Percentiles rank a stretch among this genome's conserved stretches.
phyloP scores from a whole-genome alignment of 805 yeast genomes.

The Candida multigemmis region DNA sequence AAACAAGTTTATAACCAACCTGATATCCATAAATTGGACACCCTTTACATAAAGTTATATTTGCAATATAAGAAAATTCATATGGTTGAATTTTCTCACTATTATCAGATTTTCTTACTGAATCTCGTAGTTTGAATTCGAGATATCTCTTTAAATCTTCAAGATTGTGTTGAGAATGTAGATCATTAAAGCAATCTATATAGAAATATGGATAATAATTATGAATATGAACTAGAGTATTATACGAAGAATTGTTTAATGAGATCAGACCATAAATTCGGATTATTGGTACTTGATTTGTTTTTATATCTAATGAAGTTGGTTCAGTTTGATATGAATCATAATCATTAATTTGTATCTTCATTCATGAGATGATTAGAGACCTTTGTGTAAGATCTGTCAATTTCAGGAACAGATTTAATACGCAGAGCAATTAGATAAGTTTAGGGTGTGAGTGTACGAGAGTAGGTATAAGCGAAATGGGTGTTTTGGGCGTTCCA shows the following conservation, averaged over 20 bases:
- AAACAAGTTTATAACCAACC: slow-evolving; percentile 51
- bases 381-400: too few species aligned
- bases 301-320: slow-evolving; percentile 40
- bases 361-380: slow-evolving; percentile 1
- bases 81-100: slow-evolving; percentile 6
- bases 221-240: slow-evolving; percentile 60
- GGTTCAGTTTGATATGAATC: slow-evolving; percentile 63
- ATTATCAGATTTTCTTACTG: not conserved
- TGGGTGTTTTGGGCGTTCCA: too few species aligned
- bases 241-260: slow-evolving; percentile 20
- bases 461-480: too few species aligned
- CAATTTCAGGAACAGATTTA: too few species aligned
- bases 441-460: too few species aligned
- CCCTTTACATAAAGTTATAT: slow-evolving; percentile 59
- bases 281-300: slow-evolving; percentile 58
- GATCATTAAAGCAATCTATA: slow-evolving; percentile 46
- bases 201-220: slow-evolving; percentile 78
- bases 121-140: not conserved
- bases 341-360: slow-evolving; percentile 52
- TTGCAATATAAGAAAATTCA: slow-evolving; percentile 36
- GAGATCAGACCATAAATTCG: slow-evolving; percentile 68
- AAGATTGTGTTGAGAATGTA: slow-evolving; percentile 1
- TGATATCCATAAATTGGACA: slow-evolving; percentile 81
- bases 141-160: too few species aligned
- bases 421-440: too few species aligned